Conservation (phyloP, 305 asterid genomes). For the Rubia balearica region DNA sequence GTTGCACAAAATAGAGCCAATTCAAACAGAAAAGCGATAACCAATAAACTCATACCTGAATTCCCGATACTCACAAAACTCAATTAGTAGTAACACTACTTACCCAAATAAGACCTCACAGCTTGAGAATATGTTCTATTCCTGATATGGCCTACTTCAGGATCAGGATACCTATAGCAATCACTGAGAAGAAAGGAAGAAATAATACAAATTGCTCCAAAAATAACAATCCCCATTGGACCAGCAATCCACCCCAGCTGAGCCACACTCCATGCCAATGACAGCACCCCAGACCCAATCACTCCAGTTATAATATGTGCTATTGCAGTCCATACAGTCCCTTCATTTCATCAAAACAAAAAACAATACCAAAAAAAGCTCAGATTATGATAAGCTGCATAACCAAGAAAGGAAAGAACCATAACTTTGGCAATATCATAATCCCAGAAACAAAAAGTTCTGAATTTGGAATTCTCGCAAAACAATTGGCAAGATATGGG, state of each 20-base stretch:
- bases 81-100: neutral
- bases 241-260: slow-evolving; percentile 78
- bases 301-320: slow-evolving; percentile 77
- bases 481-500: neutral
- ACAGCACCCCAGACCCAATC: slow-evolving; percentile 69
- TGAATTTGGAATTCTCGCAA: slow-evolving; percentile 2
- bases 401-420: neutral
- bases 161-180: slow-evolving; percentile 41
- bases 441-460: slow-evolving; percentile 5
- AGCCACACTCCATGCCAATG: slow-evolving; percentile 69
- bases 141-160: slow-evolving; percentile 26
- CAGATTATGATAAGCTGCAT: neutral
- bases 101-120: slow-evolving; percentile 23
- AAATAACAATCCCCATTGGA: slow-evolving; percentile 46
- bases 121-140: slow-evolving; percentile 24
- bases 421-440: neutral
- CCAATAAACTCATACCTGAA: neutral
- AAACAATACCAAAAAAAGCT: neutral
- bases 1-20: too few species aligned
- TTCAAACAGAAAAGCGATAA: neutral
- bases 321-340: slow-evolving; percentile 55
- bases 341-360: slow-evolving; percentile 18
- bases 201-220: slow-evolving; percentile 41
- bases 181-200: slow-evolving; percentile 48
- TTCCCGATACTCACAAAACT: neutral